Percentiles rank a stretch among this genome's conserved stretches.
Evolutionary conservation across 2,329 filamentous ascomycete genomes (phyloP).

Genomic region (Talaromyces sp.): DNA sequence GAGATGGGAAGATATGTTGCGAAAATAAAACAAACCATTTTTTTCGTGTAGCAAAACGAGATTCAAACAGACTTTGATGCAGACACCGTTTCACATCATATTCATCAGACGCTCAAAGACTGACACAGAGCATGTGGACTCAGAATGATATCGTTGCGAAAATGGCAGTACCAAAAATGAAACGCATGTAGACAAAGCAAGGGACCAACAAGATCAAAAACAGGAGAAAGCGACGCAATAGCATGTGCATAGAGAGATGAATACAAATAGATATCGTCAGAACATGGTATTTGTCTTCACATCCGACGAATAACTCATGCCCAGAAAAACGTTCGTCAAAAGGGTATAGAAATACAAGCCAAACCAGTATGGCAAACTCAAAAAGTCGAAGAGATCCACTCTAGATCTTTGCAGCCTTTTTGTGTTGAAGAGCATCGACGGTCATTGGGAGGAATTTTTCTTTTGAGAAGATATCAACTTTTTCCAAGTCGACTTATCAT

Average conservation of each 20-base stretch:
- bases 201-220: slow-evolving; percentile 4
- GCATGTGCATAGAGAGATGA: slow-evolving; percentile 8
- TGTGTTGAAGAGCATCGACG: background rate
- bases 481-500: background rate
- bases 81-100: slow-evolving; percentile 1
- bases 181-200: slow-evolving; percentile 2
- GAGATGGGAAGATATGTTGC: background rate
- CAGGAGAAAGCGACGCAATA: background rate
- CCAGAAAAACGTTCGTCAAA: slow-evolving; percentile 6
- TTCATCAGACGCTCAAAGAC: slow-evolving; percentile 3
- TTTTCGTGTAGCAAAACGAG: background rate
- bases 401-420: background rate
- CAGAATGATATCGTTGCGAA: background rate
- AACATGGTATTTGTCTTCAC: slow-evolving; percentile 21
- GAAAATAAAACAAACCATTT: background rate
- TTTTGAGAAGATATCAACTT: too few species aligned
- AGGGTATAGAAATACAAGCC: slow-evolving; percentile 11
- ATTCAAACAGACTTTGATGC: background rate
- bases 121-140: background rate
- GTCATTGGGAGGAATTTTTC: too few species aligned
- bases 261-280: slow-evolving; percentile 1
- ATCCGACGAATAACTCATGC: slow-evolving; percentile 2
- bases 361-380: background rate
- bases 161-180: slow-evolving; percentile 1
- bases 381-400: background rate